Conservation (phyloP, 305 asterid species). For the Plantago lanceolata region DNA sequence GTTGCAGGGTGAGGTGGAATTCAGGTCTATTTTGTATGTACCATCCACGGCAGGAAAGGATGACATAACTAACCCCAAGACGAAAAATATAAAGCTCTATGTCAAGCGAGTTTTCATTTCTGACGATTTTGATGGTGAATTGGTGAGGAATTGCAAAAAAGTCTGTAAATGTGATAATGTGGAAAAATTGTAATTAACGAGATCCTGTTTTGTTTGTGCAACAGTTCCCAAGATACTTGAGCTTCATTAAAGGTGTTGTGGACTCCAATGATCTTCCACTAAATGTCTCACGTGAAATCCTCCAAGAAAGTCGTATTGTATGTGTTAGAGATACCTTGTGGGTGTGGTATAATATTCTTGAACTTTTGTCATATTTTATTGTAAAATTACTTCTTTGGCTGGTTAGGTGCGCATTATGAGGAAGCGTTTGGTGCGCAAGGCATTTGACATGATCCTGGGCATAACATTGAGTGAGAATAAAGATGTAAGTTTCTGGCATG, state of each 20-base stretch:
- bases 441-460: slow-evolving; percentile 95
- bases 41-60: slow-evolving; percentile 79
- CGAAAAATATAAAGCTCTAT: slow-evolving; percentile 83
- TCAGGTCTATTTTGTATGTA: slow-evolving; percentile 77
- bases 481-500: slow-evolving; percentile 45
- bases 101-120: slow-evolving; percentile 96
- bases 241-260: slow-evolving; percentile 95
- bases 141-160: slow-evolving; percentile 50
- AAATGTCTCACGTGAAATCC: slow-evolving; percentile 94
- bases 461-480: slow-evolving; percentile 75
- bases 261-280: slow-evolving; percentile 97
- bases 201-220: slow-evolving; percentile 18
- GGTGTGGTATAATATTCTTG: background rate
- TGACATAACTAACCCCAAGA: slow-evolving; percentile 75
- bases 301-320: slow-evolving; percentile 97
- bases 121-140: slow-evolving; percentile 95
- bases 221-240: slow-evolving; percentile 92
- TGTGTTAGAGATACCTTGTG: slow-evolving; percentile 28
- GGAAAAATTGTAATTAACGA: too few species aligned
- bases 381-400: background rate
- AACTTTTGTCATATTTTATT: background rate
- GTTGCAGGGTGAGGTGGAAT: slow-evolving; percentile 94
- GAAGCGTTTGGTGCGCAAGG: slow-evolving; percentile 97
- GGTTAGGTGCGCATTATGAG: slow-evolving; percentile 87
- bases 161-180: too few species aligned